phyloP scores from a whole-genome alignment of 257 asterid species.

The Leonotis leonurus region DNA sequence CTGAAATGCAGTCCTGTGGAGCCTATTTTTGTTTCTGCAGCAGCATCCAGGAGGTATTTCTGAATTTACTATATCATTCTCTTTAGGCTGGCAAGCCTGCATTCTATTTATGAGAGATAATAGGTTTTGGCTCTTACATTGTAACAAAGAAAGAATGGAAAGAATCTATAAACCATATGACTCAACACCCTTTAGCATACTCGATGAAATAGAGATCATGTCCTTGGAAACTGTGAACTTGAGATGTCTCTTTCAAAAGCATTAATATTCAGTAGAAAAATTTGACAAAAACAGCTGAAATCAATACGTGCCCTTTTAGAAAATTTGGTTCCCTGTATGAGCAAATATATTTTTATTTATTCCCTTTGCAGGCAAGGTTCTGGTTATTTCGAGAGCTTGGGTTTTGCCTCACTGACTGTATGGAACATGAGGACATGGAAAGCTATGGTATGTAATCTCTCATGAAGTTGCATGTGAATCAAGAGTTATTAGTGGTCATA shows the following conservation, averaged over 20 bases:
- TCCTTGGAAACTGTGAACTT: background rate
- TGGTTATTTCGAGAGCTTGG: conserved; percentile 47
- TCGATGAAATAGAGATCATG: background rate
- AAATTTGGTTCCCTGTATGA: background rate
- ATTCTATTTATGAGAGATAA: background rate
- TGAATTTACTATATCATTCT: conserved; percentile 7
- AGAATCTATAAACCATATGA: conserved; percentile 18
- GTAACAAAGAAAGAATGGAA: conserved; percentile 6
- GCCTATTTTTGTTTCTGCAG: conserved; percentile 95
- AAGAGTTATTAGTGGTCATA: conserved; percentile 9
- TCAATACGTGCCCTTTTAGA: background rate
- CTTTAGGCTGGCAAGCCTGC: background rate
- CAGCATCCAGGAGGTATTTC: conserved; percentile 77
- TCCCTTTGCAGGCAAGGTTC: conserved; percentile 56
- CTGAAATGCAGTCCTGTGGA: conserved; percentile 98
- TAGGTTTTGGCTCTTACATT: background rate
- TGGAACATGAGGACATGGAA: conserved; percentile 99
- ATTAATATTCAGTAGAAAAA: background rate
- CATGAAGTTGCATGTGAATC: conserved; percentile 17
- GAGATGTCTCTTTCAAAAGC: background rate
- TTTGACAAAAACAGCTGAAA: background rate
- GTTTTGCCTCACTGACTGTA: conserved; percentile 86
- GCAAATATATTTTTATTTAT: conserved; percentile 5
- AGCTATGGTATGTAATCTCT: conserved; percentile 62
- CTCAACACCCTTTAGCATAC: conserved; percentile 14